A percentile compares a stretch with the other conserved stretches of the same genome.
Evolutionary conservation across 768 basidiomycete genomes (phyloP).

Genomic region (Dentipellis fragilis): DNA sequence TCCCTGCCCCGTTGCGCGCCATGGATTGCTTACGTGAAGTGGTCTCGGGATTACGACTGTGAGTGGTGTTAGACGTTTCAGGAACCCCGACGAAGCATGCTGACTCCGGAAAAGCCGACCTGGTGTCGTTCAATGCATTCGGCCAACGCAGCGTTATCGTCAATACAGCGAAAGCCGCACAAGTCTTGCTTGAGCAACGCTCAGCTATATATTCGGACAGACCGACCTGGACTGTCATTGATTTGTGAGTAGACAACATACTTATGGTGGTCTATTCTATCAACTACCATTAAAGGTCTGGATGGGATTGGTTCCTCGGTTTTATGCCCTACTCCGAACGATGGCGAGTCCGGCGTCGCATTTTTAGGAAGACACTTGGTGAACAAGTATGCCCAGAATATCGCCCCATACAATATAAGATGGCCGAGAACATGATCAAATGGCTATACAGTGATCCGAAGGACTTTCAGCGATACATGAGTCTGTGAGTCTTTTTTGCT

Average conservation of each 20-base stretch:
- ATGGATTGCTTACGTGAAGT: not conserved
- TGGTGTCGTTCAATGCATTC: conserved; percentile 12
- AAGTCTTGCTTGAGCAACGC: conserved; percentile 18
- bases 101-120: not conserved
- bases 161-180: conserved; percentile 13
- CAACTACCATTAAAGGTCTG: not conserved
- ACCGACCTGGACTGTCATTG: not conserved
- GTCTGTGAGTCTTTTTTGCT: not conserved
- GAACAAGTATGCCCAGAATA: not conserved
- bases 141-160: conserved; percentile 15
- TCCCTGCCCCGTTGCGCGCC: not conserved
- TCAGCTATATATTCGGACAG: conserved; percentile 19
- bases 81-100: not conserved
- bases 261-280: not conserved
- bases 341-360: not conserved
- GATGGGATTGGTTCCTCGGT: not conserved
- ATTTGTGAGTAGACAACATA: not conserved
- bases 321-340: not conserved
- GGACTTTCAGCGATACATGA: not conserved
- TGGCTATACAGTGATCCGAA: not conserved
- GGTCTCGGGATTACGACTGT: not conserved
- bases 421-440: not conserved
- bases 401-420: not conserved
- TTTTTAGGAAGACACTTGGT: not conserved
- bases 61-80: not conserved